Evolutionary conservation across 2,329 filamentous ascomycete species (phyloP), one percentile per base, ranked within the genome.

Genomic region (Fusarium fracticaudum): DNA sequence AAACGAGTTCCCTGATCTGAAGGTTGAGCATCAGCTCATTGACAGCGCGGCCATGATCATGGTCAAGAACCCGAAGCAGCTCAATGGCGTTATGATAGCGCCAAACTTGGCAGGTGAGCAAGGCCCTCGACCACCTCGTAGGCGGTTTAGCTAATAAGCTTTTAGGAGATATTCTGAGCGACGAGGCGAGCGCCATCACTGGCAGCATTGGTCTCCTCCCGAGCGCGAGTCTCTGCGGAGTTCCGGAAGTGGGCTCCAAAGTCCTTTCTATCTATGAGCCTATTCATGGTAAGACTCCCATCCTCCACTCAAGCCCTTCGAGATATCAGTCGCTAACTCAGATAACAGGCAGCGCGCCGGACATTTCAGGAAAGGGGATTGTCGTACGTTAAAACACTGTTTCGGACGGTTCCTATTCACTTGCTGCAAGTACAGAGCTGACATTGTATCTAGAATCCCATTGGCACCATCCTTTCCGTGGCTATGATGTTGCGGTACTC

Each of bases 231-330:
- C 86, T 98, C 81, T 93, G 92, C 75, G 94, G 93, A 45, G 91
- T 97, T 69, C 96, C 96, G 0, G 94, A 97, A 82, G 94, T 94
- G 63, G 93, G 94, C 87, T 89, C 87, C 78, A 92, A 90, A 82
- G 94, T 95, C 81, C 98, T 97, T 82, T 96, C 95, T 78, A 98
- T 98, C 80, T 99, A 98, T 83, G 96, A 98, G 88, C 96, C 96
- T 33, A 98, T 99, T 78, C 96, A 99, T 83, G 95, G 94, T 94
- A 86, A 69, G 85, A 47, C 15, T 43, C 22, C 13, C 54, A 26
- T 35, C 10, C 47, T 22, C 29, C 31, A n/a, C 33, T 54, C 35
- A 11, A 54, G 35, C n/a, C 35, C 24, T 29, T 18, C 14, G 11
- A 29, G 7, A 29, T 29, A 40, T 26, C 24, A 29, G 33, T 38